Conservation (phyloP, 2,329 filamentous ascomycete species). For the Fusarium nodosum region DNA sequence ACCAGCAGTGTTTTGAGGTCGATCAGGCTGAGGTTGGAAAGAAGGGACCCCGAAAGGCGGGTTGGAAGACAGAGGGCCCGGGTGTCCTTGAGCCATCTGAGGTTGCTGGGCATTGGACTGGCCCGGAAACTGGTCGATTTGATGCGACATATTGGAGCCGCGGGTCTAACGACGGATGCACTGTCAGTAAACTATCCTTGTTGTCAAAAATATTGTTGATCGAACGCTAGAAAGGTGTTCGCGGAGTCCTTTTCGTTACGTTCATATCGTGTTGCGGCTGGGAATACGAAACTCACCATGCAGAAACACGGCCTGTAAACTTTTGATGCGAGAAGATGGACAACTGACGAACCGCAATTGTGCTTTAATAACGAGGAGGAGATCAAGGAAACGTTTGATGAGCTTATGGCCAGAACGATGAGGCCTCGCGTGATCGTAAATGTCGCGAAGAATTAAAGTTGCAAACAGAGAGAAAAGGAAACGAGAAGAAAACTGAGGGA, state of each 20-base stretch:
- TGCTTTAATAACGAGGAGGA: constrained; percentile 5
- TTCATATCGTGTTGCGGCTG: not conserved
- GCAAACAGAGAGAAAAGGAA: not conserved
- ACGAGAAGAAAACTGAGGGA: not conserved
- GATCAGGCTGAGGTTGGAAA: constrained; percentile 16
- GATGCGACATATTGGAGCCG: constrained; percentile 21
- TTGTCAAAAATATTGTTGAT: not conserved
- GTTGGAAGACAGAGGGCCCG: constrained; percentile 22
- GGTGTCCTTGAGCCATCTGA: constrained; percentile 17
- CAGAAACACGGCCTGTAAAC: not conserved
- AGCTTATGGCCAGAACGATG: not conserved
- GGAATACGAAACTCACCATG: constrained; percentile 22
- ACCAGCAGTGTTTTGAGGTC: not conserved
- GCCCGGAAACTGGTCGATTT: not conserved
- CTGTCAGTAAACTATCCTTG: constrained; percentile 14
- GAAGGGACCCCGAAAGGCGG: constrained; percentile 14
- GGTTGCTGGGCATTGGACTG: constrained; percentile 1
- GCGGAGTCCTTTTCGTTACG: not conserved
- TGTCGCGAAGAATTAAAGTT: not conserved
- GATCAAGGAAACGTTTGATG: not conserved
- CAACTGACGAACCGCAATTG: constrained; percentile 13
- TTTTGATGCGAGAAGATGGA: constrained; percentile 13
- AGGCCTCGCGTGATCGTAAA: constrained; percentile 2
- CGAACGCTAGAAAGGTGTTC: not conserved
- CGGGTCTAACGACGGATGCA: not conserved